These are phyloP conservation scores for Peronospora tabacina DNA, from an alignment of 352 stramenopile species.

Conservation along the genomic window DNA sequence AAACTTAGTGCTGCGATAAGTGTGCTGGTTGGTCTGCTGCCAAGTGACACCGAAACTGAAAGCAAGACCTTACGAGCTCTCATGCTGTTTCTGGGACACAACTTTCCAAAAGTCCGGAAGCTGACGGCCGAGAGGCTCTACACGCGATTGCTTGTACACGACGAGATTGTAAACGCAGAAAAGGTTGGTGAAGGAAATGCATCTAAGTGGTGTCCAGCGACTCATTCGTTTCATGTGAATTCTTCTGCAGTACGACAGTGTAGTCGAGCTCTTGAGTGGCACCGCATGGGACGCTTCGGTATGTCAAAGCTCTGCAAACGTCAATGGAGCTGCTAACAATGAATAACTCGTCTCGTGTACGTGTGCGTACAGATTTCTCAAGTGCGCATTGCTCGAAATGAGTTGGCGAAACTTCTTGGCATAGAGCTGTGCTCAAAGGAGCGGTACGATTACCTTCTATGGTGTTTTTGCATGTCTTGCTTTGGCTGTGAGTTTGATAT, in stretches of 20 bases:
- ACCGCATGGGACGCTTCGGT: conserved; percentile 77
- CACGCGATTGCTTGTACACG: conserved; percentile 66
- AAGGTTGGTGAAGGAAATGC: conserved; percentile 34
- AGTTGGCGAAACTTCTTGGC: conserved; percentile 53
- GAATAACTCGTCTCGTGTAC: not conserved
- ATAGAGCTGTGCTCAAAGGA: conserved; percentile 60
- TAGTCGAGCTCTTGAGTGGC: conserved; percentile 71
- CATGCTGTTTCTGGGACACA: conserved; percentile 71
- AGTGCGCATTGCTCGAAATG: conserved; percentile 45
- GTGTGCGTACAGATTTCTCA: conserved; percentile 33
- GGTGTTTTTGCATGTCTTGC: not conserved
- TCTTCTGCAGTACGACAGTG: conserved; percentile 44
- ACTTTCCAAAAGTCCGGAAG: conserved; percentile 83
- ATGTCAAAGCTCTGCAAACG: not conserved
- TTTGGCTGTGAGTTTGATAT: not conserved
- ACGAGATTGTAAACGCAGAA: conserved; percentile 54
- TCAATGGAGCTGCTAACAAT: not conserved
- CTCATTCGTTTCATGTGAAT: conserved; percentile 6
- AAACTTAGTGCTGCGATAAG: conserved; percentile 62
- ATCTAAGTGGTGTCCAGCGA: not conserved
- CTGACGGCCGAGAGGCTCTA: conserved; percentile 77
- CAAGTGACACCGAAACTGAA: conserved; percentile 51
- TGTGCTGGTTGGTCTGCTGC: conserved; percentile 68
- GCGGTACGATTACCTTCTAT: conserved; percentile 27
- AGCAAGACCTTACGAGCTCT: conserved; percentile 54